Base-by-base conservation (phyloP, 2,329 filamentous ascomycete genomes). In the Pseudogymnoascus sp. region DNA sequence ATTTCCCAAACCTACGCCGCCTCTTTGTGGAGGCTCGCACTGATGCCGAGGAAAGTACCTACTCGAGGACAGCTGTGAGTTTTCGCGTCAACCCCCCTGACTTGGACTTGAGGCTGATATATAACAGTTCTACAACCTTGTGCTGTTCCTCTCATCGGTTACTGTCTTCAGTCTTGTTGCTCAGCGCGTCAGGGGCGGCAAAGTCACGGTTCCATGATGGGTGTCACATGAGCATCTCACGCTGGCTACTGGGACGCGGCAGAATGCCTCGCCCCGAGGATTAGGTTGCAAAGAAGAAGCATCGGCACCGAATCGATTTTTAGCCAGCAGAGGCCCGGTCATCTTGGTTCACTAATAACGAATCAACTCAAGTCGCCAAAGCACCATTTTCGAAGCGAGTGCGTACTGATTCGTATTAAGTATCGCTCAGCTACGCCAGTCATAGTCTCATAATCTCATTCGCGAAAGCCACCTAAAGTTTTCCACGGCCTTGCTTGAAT, bases 101-200 rank as follows among this genome's bases (percentile, higher is more conserved):
- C 16, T 35, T 14, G 3, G n/a, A 33, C 16, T 19, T 33, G 29
- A 26, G 49, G 64, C 33, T 63, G 6, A 73, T 59, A 26, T 5
- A 45, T 21, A 21, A 62, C 70, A 96, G 94, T 99, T 99, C 75
- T 99, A 99, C 77, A 97, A 99, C 71, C 85, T 96, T 0, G 92
- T 97, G 0, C 80, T 97, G 2, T 99, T 97, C 78, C 93, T 99
- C 81, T 94, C 92, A 23, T 97, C 94, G 0, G 90, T 99, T 23
- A 92, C 93, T 6, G 86, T 96, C 64, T 97, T 97, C 78, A 96
- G 93, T 73, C 78, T 99, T 64, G 87, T 94, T 65, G 94, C 93
- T 29, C 94, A 99, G 72, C 88, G 89, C 68, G 89, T 97, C 82
- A 85, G 86, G 66, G 29, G 33, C 8, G 61, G 62, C 2, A 37